phyloP scores from a whole-genome alignment of 2,329 filamentous ascomycete species.

The Aspergillus arachidicola region DNA sequence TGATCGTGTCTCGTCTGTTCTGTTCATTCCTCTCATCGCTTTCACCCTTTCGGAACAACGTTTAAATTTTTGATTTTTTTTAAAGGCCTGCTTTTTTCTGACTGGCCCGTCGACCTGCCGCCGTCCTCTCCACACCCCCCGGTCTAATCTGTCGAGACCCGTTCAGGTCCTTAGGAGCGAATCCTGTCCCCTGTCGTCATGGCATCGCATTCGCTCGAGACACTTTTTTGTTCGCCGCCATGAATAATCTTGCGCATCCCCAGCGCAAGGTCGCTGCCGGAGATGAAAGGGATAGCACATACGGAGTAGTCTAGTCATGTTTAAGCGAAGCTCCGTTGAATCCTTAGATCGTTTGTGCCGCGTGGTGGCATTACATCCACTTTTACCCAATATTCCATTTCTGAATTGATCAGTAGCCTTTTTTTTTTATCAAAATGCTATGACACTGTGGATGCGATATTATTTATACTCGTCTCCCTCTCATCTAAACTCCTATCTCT shows the following conservation, averaged over 20 bases:
- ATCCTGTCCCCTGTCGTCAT: conserved; percentile 27
- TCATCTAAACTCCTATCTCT: conserved; percentile 11
- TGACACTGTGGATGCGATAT: conserved; percentile 14
- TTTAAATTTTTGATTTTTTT: conserved; percentile 2
- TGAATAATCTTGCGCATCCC: conserved; percentile 20
- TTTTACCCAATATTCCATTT: conserved; percentile 10
- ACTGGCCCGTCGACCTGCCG: conserved; percentile 23
- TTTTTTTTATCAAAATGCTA: conserved; percentile 10
- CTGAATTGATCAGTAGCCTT: conserved; percentile 8
- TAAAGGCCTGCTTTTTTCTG: conserved; percentile 13
- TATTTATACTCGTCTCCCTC: conserved; percentile 22
- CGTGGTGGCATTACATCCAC: conserved; percentile 24
- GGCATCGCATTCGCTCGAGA: conserved; percentile 16
- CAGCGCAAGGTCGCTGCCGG: conserved; percentile 24
- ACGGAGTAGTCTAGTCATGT: conserved; percentile 15
- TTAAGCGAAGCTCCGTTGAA: conserved; percentile 23
- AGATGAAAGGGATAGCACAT: conserved; percentile 28
- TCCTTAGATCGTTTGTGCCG: conserved; percentile 23
- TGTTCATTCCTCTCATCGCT: conserved; percentile 14
- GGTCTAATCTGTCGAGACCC: conserved; percentile 24
- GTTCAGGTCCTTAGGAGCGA: conserved; percentile 16
- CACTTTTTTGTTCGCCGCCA: conserved; percentile 17
- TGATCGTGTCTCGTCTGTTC: conserved; percentile 9
- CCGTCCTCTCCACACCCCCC: conserved; percentile 21
- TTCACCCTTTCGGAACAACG: conserved; percentile 16